Percentiles rank a stretch among this genome's conserved stretches.
These are phyloP conservation scores for Guadua angustifolia DNA, from an alignment of 176 grass and related monocot genomes.

Conservation along the genomic window DNA sequence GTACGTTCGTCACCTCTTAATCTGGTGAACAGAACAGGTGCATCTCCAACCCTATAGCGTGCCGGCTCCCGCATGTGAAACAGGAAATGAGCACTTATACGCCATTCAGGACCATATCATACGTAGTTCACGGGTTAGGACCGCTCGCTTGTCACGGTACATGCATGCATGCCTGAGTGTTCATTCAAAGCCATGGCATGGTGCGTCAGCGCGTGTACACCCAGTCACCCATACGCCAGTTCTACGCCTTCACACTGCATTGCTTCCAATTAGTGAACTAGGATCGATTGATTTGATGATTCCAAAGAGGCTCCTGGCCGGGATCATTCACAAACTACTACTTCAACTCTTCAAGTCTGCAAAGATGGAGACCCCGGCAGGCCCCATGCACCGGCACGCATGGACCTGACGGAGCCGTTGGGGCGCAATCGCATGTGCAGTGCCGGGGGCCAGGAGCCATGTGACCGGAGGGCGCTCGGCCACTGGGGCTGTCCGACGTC, in stretches of 20 bases:
- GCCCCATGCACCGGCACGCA: neutral
- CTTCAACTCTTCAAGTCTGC: neutral
- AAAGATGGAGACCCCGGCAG: neutral
- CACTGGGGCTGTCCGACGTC: slow-evolving; percentile 22
- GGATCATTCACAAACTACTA: neutral
- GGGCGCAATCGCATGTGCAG: neutral
- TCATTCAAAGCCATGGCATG: slow-evolving; percentile 16
- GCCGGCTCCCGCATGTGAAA: too few species aligned
- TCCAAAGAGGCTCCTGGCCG: neutral
- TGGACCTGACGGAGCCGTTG: neutral
- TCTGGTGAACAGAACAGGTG: too few species aligned
- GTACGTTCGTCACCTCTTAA: too few species aligned
- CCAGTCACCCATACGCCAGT: too few species aligned
- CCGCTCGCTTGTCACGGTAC: neutral
- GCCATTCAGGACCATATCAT: too few species aligned
- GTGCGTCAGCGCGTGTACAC: neutral
- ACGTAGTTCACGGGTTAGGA: too few species aligned
- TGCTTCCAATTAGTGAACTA: neutral
- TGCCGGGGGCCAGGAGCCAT: neutral
- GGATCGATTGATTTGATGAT: neutral
- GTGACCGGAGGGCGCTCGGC: slow-evolving; percentile 33
- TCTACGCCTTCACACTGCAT: neutral
- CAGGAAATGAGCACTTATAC: too few species aligned
- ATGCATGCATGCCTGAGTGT: neutral
- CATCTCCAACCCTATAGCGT: too few species aligned